A percentile compares a stretch with the other conserved stretches of the same genome.
Conservation (phyloP, 192 early-diverging fungal species). For the Rhizoclosmatium globosum region DNA sequence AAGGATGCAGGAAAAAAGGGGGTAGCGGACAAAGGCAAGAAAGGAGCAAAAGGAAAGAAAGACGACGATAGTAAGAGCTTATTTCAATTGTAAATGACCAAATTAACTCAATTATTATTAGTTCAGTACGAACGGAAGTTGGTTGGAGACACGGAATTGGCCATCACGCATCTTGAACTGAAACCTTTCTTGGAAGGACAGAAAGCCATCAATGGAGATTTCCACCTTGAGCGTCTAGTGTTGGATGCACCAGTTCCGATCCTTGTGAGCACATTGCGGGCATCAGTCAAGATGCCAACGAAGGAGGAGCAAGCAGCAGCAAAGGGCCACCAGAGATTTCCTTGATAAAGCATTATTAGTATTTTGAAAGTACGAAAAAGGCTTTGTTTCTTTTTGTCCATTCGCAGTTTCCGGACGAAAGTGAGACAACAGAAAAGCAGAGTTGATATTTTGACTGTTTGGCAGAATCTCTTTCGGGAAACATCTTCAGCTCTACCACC, state of each 20-base stretch:
- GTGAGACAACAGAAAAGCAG: too few relatives aligned
- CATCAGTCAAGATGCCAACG: background rate
- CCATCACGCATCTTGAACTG: background rate
- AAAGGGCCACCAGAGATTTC: background rate
- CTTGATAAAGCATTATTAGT: too few relatives aligned
- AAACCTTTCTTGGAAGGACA: slow-evolving; percentile 25
- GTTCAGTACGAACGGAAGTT: slow-evolving; percentile 22
- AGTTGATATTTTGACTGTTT: too few relatives aligned
- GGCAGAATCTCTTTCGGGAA: too few relatives aligned
- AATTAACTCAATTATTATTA: background rate
- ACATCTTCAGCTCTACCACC: too few relatives aligned
- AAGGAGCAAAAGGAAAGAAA: background rate
- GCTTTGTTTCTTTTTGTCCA: too few relatives aligned
- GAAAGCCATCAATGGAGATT: slow-evolving; percentile 20
- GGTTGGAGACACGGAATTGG: slow-evolving; percentile 11
- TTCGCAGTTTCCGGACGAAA: too few relatives aligned
- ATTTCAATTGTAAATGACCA: background rate
- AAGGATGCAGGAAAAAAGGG: slow-evolving; percentile 17
- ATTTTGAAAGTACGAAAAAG: too few relatives aligned
- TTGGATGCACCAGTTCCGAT: background rate
- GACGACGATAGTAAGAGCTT: slow-evolving; percentile 29
- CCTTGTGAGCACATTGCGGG: slow-evolving; percentile 6
- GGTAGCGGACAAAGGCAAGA: slow-evolving; percentile 16
- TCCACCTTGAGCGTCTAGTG: background rate
- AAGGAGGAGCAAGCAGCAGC: background rate